A percentile compares a stretch with the other conserved stretches of the same genome.
phyloP scores from a whole-genome alignment of 2,329 filamentous ascomycete genomes.

The Trichoderma breve region DNA sequence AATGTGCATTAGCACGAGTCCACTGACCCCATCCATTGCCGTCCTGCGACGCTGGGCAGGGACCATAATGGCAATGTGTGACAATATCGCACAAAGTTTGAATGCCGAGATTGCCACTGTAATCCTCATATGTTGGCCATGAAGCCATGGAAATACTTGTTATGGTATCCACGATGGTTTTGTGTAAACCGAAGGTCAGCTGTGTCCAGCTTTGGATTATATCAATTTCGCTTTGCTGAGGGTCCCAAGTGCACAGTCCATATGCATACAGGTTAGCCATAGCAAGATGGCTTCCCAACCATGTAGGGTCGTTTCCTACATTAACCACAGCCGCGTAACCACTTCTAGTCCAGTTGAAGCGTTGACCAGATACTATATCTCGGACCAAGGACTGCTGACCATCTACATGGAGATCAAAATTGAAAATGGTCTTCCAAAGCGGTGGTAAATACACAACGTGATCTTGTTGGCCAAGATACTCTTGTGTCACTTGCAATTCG shows the following conservation, averaged over 20 bases:
- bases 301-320: neutral
- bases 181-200: neutral
- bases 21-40: slow-evolving; percentile 2
- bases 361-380: neutral
- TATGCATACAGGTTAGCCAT: neutral
- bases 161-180: neutral
- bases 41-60: neutral
- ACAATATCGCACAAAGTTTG: neutral
- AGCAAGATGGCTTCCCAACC: neutral
- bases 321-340: neutral
- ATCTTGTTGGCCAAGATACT: neutral
- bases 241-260: neutral
- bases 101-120: neutral
- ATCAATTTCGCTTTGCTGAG: neutral
- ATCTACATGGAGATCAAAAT: neutral
- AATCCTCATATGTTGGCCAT: neutral
- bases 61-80: neutral
- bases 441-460: neutral
- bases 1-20: neutral
- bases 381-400: neutral
- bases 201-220: neutral
- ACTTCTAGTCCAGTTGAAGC: neutral
- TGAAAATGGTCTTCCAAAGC: neutral
- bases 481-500: neutral
- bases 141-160: neutral